Base-by-base conservation (phyloP, 2,329 filamentous ascomycete genomes). In the Alternaria alternata region DNA sequence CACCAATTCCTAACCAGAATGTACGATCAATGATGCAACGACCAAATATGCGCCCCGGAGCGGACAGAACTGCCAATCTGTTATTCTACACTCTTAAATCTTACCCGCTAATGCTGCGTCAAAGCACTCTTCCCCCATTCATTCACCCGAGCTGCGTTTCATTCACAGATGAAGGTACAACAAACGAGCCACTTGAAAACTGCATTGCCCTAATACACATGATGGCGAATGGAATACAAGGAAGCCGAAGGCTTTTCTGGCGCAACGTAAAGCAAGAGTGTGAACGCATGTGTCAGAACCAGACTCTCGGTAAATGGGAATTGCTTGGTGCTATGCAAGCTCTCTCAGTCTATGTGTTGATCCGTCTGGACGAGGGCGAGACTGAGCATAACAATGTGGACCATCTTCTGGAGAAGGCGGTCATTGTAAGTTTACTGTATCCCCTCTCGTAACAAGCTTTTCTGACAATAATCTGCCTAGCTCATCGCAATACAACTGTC, bases 321-420 rank as follows among this genome's bases (percentile, higher is more conserved):
- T 46, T 81, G 2, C 73, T 83, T 49, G 77, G 79, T 56, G 76
- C 75, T 14, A 78, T 82, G 75, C 81, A 83, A 67, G 80, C 82
- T 2, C 69, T 83, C 3, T 75, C 74, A 2, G 78, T 83, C 14
- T 83, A 83, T 61, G 76, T 81, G 34, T 67, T 83, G 5, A 67
- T 81, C 7, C 69, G 81, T 20, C 38, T 83, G 28, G 75, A 79
- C 48, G 81, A 84, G 72, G 81, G 81, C 41, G 79, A 82, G 65
- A 82, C 77, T 1, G 76, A 80, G 1, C 51, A 81, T 30, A 83
- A 82, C 59, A 77, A 82, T 47, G 61, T 79, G 39, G 81, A 84
- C 61, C n/a, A 42, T 55, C 53, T 55, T 34, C 34, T 55, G 1
- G 53, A 48, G 20, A 55, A 34, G 43, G 53, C 53, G 0, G 53